Evolutionary conservation across 305 asterid genomes (phyloP), one percentile per base, ranked within the genome.

Genomic region (Fraxinus platypoda): DNA sequence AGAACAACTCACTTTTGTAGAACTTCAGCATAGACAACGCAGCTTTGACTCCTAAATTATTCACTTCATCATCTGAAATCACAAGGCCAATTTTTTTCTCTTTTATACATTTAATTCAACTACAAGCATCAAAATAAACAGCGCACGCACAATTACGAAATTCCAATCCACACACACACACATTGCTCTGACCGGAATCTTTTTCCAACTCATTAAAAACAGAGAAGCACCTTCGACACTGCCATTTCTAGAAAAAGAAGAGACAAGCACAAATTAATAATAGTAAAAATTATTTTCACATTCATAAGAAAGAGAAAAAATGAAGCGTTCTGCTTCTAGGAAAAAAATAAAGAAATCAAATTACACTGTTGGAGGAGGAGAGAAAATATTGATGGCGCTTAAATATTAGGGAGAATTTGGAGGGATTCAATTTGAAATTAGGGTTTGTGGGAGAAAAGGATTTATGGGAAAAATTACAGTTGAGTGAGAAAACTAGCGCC

Each of bases 11-110:
- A 94, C 99, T 87, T 86, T 94, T 95, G 87, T 94, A 95, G 92
- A 95, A 95, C 57, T 80, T 90, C 66, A 95, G 90, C 91, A 93
- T 62, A 70, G 92, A 83, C 77, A 95, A 85, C 8, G 99, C 99
- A 72, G 96, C 90, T 84, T 84, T 85, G 66, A 94, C 99, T 76
- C 97, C 99, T 72, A 87, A 7, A 87, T 83, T 86, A 83, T 92
- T 33, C 82, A 38, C 92, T 75, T 92, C 96, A 38, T 92, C 85
- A 80, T 92, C 97, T 92, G 92, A 88, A 82, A 71, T 62, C 64
- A 80, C 37, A 66, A 82, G n/a, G 13, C 19, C 28, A 26, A 54
- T 19, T 33, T 13, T 59, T 8, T 38, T 74, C 70, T 6, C 74
- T 26, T 26, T 17, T 31, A 33, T 17, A 6, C 23, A 13, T 28